Base-by-base conservation (phyloP, 2,329 filamentous ascomycete species). In the Ascochyta fabae region DNA sequence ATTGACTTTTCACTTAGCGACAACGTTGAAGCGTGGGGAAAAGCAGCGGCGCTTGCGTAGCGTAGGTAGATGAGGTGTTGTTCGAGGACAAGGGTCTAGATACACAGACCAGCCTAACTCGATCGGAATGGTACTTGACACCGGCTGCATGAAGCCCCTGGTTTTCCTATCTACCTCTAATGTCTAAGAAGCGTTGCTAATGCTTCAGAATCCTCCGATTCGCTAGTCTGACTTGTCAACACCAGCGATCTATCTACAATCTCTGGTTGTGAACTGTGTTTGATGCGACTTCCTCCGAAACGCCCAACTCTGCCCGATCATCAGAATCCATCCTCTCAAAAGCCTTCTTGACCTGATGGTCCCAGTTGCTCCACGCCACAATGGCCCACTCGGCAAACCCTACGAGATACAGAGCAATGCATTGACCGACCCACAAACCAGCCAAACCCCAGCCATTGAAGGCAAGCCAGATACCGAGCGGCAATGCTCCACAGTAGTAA, bases 391-490 rank as follows among this genome's bases (percentile, higher is more conserved):
- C 90, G 10, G 90, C 71, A 1, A 82, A 79, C 2, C 92, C 92
- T 0, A 96, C 92, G 22, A 95, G 78, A 70, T 92, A 96, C 29
- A 96, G 61, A 9, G 75, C 76, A 53, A 77, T 86, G 68, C 90
- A 93, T 70, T 94, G 90, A 15, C 91, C 92, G 31, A 95, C 79
- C 92, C 92, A 96, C 15, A 96, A 77, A 0, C 92, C 92, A 16
- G 82, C 81, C 2, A 96, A 78, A 0, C 91, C 91, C 91, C 91
- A 95, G 16, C 91, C 91, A 68, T 95, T 86, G 66, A 95, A 95
- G 1, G 92, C 91, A 27, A 96, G 84, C 77, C 86, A 95, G 49
- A 96, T 90, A 0, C 92, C 91, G n/a, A 88, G 78, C 0, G 92
- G 92, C 51, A 96, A 73, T 0, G 91, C 91, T 54, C 89, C 90